Evolutionary conservation across 2,329 filamentous ascomycete genomes (phyloP).

Genomic region (Metarhizium humberi): DNA sequence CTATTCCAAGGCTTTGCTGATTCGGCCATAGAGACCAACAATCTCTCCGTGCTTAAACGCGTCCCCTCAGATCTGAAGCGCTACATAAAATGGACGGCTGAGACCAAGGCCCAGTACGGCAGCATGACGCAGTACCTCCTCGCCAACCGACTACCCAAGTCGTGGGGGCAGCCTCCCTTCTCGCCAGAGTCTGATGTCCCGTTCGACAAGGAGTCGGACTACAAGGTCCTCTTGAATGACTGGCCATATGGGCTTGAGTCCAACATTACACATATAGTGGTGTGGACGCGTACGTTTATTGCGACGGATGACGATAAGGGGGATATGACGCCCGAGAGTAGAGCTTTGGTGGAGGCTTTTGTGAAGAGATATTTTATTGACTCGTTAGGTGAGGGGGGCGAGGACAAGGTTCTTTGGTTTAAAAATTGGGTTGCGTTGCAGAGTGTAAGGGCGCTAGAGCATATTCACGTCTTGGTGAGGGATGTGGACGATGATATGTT

Average conservation of each 20-base stretch:
- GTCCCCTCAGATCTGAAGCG: slow-evolving; percentile 70
- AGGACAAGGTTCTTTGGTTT: slow-evolving; percentile 65
- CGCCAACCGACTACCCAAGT: slow-evolving; percentile 54
- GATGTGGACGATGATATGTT: slow-evolving; percentile 42
- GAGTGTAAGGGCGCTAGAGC: slow-evolving; percentile 78
- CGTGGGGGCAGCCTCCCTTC: slow-evolving; percentile 57
- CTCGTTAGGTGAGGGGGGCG: slow-evolving; percentile 39
- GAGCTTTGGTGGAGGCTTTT: slow-evolving; percentile 56
- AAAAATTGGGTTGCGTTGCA: slow-evolving; percentile 90
- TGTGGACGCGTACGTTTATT: slow-evolving; percentile 82
- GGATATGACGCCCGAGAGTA: slow-evolving; percentile 61
- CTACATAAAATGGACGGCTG: slow-evolving; percentile 69
- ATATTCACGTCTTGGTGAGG: slow-evolving; percentile 70
- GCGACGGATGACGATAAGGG: slow-evolving; percentile 61
- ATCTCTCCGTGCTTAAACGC: slow-evolving; percentile 67
- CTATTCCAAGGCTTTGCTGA: not conserved
- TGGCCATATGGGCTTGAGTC: slow-evolving; percentile 78
- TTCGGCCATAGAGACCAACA: slow-evolving; percentile 34
- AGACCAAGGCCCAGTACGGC: slow-evolving; percentile 64
- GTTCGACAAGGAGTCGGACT: slow-evolving; percentile 46
- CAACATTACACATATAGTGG: slow-evolving; percentile 70
- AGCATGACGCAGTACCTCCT: slow-evolving; percentile 74
- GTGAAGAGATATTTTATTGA: slow-evolving; percentile 60
- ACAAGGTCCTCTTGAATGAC: slow-evolving; percentile 73
- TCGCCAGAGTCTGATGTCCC: slow-evolving; percentile 38